Conservation (phyloP, 2,329 filamentous ascomycete genomes). For the Didymella segeticola region DNA sequence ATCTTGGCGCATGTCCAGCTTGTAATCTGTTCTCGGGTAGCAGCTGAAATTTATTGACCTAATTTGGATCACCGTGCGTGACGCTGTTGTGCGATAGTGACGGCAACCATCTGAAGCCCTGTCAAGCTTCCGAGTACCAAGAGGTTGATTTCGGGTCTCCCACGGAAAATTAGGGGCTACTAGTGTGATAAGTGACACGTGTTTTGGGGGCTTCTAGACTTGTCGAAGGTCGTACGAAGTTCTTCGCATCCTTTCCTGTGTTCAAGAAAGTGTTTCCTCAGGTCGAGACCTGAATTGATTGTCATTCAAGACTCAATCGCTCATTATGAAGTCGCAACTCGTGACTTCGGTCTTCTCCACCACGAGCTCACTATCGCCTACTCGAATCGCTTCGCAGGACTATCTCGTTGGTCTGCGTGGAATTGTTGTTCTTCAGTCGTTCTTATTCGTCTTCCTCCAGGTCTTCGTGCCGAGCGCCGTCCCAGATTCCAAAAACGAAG, state of each 20-base stretch:
- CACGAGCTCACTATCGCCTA: constrained; percentile 14
- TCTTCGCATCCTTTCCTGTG: background rate
- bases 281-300: background rate
- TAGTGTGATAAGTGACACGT: constrained; percentile 3
- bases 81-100: constrained; percentile 7
- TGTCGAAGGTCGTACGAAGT: constrained; percentile 5
- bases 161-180: constrained; percentile 13
- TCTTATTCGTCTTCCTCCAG: constrained; percentile 55
- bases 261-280: constrained; percentile 1
- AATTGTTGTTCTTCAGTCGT: constrained; percentile 52
- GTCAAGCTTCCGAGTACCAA: constrained; percentile 17
- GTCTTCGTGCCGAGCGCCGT: constrained; percentile 54
- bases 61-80: constrained; percentile 6
- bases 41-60: constrained; percentile 8
- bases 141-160: constrained; percentile 30
- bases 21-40: constrained; percentile 8
- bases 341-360: constrained; percentile 22
- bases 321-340: constrained; percentile 30
- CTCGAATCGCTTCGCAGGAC: constrained; percentile 31
- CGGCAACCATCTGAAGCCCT: constrained; percentile 2
- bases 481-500: constrained; percentile 41
- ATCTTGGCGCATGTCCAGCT: constrained; percentile 13
- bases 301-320: constrained; percentile 1
- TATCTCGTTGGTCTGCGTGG: constrained; percentile 55
- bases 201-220: constrained; percentile 9